Conservation (phyloP, 2,329 filamentous ascomycete genomes). For the Penicillium sclerotiorum region DNA sequence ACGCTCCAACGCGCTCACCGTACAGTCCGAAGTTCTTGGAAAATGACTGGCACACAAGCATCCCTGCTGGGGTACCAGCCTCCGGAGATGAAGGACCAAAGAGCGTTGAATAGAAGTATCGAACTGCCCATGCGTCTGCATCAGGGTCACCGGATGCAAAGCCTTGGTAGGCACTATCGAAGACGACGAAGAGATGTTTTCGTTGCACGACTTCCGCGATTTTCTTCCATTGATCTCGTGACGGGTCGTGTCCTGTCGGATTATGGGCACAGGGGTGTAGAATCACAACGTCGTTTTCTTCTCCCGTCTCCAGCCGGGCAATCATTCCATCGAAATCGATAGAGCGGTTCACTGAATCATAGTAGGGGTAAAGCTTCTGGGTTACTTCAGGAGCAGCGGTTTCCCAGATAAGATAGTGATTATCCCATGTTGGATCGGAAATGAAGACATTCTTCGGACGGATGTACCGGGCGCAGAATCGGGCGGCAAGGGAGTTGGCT, state of each 20-base stretch:
- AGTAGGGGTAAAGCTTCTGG: conserved; percentile 73
- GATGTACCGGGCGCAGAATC: conserved; percentile 85
- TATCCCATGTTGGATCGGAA: conserved; percentile 89
- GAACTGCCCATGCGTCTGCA: conserved; percentile 77
- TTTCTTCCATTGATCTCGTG: conserved; percentile 80
- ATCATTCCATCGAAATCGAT: conserved; percentile 55
- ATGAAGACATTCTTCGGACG: conserved; percentile 71
- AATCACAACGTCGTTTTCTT: conserved; percentile 76
- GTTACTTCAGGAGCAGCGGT: conserved; percentile 13
- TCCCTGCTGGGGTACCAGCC: conserved; percentile 23
- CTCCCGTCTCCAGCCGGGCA: conserved; percentile 66
- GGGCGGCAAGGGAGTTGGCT: conserved; percentile 81
- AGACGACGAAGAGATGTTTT: conserved; percentile 85
- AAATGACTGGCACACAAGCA: conserved; percentile 55
- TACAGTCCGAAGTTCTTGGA: conserved; percentile 72
- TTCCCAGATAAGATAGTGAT: conserved; percentile 87
- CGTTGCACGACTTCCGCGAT: conserved; percentile 70
- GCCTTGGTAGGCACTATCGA: conserved; percentile 91
- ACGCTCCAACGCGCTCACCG: conserved; percentile 84
- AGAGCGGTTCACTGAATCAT: conserved; percentile 57
- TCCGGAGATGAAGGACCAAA: not conserved
- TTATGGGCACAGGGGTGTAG: conserved; percentile 94
- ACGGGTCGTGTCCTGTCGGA: conserved; percentile 90
- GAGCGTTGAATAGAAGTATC: conserved; percentile 67
- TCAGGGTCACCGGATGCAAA: conserved; percentile 83